Evolutionary conservation across 495 filamentous ascomycete genomes (phyloP).

Genomic region (Talaromyces wortmannii): DNA sequence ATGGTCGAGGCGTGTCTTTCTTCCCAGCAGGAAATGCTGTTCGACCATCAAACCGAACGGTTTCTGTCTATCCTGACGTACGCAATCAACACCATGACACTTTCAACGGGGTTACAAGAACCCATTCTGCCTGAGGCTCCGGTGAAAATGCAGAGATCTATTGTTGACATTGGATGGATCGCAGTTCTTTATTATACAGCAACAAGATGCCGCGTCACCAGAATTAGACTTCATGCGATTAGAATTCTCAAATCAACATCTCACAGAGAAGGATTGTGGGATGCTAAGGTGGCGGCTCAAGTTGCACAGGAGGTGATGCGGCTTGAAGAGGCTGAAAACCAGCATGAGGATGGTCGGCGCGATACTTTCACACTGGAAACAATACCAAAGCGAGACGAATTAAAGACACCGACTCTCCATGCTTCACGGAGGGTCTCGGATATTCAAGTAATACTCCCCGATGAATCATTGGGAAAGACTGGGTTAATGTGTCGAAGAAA

Average conservation of each 20-base stretch:
- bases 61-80: constrained; percentile 23
- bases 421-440: not conserved
- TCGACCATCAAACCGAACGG: constrained; percentile 20
- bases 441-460: not conserved
- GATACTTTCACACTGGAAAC: no score
- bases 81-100: not conserved
- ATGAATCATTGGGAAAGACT: not conserved
- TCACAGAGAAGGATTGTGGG: constrained; percentile 43
- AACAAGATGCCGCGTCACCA: constrained; percentile 34
- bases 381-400: no score
- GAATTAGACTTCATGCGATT: constrained; percentile 29
- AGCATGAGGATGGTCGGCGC: not conserved
- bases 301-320: constrained; percentile 24
- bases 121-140: not conserved
- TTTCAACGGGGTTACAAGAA: constrained; percentile 3
- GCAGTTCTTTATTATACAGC: constrained; percentile 38
- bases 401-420: no score
- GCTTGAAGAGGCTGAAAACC: constrained; percentile 22
- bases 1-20: constrained; percentile 26
- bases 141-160: constrained; percentile 10
- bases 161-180: constrained; percentile 32
- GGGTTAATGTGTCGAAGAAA: not conserved
- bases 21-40: constrained; percentile 19
- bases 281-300: constrained; percentile 17
- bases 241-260: constrained; percentile 14